Base-by-base conservation (phyloP, 441 rosid species). In the Francoa sonchifolia region DNA sequence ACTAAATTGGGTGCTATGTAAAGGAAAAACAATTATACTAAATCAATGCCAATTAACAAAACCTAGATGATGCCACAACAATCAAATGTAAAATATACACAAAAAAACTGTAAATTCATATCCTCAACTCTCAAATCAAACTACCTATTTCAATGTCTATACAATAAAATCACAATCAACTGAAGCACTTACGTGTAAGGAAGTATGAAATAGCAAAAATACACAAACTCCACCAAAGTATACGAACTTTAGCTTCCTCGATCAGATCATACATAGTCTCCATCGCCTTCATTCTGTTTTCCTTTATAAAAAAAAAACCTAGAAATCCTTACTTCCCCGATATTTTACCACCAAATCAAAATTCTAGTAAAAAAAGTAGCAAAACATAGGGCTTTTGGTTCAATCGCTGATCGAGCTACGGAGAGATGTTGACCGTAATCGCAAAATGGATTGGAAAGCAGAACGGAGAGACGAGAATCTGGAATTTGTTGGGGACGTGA, bases 261-360 rank as follows among this genome's bases (percentile, higher is more conserved):
- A 92, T 71, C 64, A 92, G 95, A 83, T 92, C 96, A 54, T 81
- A 73, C 59, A 92, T 69, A 45, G 74, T 81, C 72, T 78, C 84
- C 82, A 79, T 75, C 48, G 82, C 58, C 79, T 73, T 83, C 96
- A 74, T 82, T 48, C 30, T 61, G 20, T 20, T 32, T 19, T 12
- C 1, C 11, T 16, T 30, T 23, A 28, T 16, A 0, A 2, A 4
- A 38, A 41, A 50, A 31, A 22, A 11, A 14, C 14, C 47, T 12
- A 17, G 18, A 43, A 44, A 4, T 21, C 37, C 11, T 30, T 16
- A n/a, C n/a, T n/a, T n/a, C n/a, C n/a, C n/a, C n/a, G n/a, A n/a
- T n/a, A n/a, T n/a, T n/a, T n/a, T n/a, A n/a, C n/a, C n/a, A n/a
- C n/a, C n/a, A n/a, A n/a, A n/a, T n/a, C n/a, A n/a, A n/a, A n/a